phyloP scores from a whole-genome alignment of 306 rosid species.

The Hippophae rhamnoides region DNA sequence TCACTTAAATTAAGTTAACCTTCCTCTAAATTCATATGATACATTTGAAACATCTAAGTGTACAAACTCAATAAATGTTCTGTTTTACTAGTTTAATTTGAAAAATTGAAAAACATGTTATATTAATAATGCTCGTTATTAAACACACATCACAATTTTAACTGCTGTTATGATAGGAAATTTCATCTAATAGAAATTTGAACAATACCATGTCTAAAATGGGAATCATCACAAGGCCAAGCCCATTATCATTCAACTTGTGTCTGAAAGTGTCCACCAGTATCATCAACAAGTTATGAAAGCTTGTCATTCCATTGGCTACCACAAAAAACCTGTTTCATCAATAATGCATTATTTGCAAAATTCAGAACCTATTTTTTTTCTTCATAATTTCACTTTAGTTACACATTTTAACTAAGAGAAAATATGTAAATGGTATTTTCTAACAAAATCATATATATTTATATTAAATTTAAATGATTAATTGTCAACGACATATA shows the following conservation, averaged over 20 bases:
- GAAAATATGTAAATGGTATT: no score
- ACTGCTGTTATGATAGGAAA: no score
- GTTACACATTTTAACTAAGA: no score
- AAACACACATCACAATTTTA: no score
- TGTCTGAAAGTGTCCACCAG: constrained; percentile 39
- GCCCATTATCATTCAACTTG: constrained; percentile 44
- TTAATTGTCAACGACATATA: no score
- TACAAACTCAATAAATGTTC: neutral
- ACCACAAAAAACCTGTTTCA: constrained; percentile 69
- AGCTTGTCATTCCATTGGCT: constrained; percentile 59
- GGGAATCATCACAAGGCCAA: constrained; percentile 52
- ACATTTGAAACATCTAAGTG: neutral
- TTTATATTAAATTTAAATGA: no score
- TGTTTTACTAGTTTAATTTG: neutral
- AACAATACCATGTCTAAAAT: constrained; percentile 67
- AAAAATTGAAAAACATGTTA: neutral
- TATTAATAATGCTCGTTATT: no score
- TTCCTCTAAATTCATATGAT: accelerated
- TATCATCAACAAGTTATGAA: constrained; percentile 71
- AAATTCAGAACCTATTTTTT: no score
- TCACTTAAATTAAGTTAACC: no score
- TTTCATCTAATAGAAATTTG: no score
- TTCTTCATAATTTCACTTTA: no score
- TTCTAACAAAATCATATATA: no score
- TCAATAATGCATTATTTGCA: neutral